Conservation (phyloP, 352 stramenopile species). For the Phytopythium helicoides region DNA sequence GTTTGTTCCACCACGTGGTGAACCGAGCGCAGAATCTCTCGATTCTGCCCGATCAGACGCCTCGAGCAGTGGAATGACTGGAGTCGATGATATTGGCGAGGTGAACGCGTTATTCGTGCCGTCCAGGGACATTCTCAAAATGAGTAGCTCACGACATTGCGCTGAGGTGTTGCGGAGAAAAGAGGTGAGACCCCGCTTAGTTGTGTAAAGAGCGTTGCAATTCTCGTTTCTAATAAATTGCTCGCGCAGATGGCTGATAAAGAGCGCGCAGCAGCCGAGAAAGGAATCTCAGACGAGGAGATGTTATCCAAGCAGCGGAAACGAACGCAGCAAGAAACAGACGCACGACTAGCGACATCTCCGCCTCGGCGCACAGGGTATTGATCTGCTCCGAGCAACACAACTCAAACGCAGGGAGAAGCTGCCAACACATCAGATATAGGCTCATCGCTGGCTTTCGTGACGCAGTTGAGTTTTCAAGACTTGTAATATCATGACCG, state of each 20-base stretch:
- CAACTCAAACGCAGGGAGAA: slow-evolving; percentile 10
- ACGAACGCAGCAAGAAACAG: slow-evolving; percentile 64
- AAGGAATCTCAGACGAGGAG: slow-evolving; percentile 82
- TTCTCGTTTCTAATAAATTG: background rate
- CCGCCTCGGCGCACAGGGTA: slow-evolving; percentile 34
- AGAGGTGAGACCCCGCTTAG: slow-evolving; percentile 38
- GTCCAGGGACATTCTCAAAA: slow-evolving; percentile 83
- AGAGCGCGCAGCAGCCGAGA: slow-evolving; percentile 71
- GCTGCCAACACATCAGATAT: slow-evolving; percentile 29
- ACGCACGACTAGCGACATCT: slow-evolving; percentile 67
- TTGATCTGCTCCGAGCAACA: slow-evolving; percentile 28
- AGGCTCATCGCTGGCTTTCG: slow-evolving; percentile 59
- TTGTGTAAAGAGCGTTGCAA: too few relatives aligned
- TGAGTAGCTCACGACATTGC: slow-evolving; percentile 81
- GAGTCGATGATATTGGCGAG: slow-evolving; percentile 36
- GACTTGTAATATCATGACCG: slow-evolving; percentile 38
- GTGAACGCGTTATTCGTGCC: slow-evolving; percentile 42
- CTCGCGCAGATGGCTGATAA: slow-evolving; percentile 58
- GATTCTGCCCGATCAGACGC: slow-evolving; percentile 57
- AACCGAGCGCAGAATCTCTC: slow-evolving; percentile 17
- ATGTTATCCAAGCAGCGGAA: slow-evolving; percentile 78
- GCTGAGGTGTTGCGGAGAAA: slow-evolving; percentile 80
- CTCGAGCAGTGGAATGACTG: slow-evolving; percentile 23
- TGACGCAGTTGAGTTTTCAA: slow-evolving; percentile 72
- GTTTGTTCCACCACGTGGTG: slow-evolving; percentile 19